phyloP scores from a whole-genome alignment of 257 asterid species.

The Solanum sitiens region DNA sequence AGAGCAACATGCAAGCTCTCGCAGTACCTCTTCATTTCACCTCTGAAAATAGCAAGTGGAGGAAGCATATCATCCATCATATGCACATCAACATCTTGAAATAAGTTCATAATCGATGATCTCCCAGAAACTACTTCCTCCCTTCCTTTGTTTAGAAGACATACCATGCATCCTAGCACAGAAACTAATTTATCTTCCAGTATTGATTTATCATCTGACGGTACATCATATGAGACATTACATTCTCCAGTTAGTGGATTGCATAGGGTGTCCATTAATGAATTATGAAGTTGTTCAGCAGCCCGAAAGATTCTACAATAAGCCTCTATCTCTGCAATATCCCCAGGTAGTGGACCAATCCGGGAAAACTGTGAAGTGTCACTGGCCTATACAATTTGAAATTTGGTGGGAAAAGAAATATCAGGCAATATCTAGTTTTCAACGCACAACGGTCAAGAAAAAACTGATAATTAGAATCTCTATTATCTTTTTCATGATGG shows the following conservation, averaged over 20 bases:
- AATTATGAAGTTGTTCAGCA: slow-evolving; percentile 80
- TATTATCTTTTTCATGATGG: background rate
- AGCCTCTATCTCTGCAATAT: slow-evolving; percentile 98
- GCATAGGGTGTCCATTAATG: slow-evolving; percentile 88
- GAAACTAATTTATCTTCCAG: slow-evolving; percentile 92
- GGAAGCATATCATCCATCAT: slow-evolving; percentile 57
- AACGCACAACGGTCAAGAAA: background rate
- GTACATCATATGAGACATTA: slow-evolving; percentile 72
- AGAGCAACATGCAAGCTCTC: slow-evolving; percentile 95
- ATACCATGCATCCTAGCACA: slow-evolving; percentile 97
- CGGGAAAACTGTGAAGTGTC: slow-evolving; percentile 51
- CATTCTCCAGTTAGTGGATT: slow-evolving; percentile 95
- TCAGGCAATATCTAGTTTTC: slow-evolving; percentile 2
- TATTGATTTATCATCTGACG: slow-evolving; percentile 67
- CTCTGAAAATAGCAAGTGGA: slow-evolving; percentile 86
- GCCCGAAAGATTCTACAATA: slow-evolving; percentile 94
- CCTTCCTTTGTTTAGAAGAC: slow-evolving; percentile 86
- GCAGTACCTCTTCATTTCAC: slow-evolving; percentile 96
- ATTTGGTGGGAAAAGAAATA: background rate
- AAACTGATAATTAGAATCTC: background rate
- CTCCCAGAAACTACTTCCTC: slow-evolving; percentile 88
- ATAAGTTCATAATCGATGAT: slow-evolving; percentile 52
- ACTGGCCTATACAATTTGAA: slow-evolving; percentile 29
- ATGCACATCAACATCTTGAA: slow-evolving; percentile 43
- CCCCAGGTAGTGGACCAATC: slow-evolving; percentile 98